These are phyloP conservation scores for Eucalyptus pumila DNA, from an alignment of 345 rosid genomes.

Conservation along the genomic window DNA sequence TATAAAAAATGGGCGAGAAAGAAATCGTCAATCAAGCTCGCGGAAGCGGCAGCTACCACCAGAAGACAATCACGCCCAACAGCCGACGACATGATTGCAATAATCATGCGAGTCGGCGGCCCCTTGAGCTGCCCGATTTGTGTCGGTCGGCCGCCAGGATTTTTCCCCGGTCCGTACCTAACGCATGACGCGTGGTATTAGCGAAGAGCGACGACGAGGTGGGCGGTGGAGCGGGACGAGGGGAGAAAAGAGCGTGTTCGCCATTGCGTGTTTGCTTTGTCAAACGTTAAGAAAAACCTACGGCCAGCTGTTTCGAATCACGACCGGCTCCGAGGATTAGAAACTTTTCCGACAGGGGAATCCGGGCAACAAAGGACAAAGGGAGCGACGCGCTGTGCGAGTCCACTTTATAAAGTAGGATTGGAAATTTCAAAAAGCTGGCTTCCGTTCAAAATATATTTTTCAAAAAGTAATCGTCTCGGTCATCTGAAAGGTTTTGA, in stretches of 20 bases:
- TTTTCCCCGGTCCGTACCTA: neutral
- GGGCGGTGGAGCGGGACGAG: neutral
- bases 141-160: neutral
- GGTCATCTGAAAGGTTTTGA: rapidly evolving
- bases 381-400: neutral
- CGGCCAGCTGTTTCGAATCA: neutral
- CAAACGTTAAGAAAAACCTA: neutral
- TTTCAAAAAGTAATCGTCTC: neutral
- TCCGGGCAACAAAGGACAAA: neutral
- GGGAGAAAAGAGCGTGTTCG: neutral
- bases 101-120: neutral
- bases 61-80: neutral
- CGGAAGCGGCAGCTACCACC: neutral
- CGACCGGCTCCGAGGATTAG: neutral
- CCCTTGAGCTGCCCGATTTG: neutral
- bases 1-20: neutral
- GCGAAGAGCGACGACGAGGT: neutral
- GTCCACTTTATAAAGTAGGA: neutral
- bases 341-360: neutral
- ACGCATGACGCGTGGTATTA: neutral
- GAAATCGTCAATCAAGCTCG: neutral
- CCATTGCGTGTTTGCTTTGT: neutral
- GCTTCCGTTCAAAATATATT: neutral
- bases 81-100: neutral
- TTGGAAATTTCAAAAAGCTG: neutral